These are phyloP conservation scores for Coemansia brasiliensis DNA, from an alignment of 192 early-diverging fungal genomes.

Conservation along the genomic window DNA sequence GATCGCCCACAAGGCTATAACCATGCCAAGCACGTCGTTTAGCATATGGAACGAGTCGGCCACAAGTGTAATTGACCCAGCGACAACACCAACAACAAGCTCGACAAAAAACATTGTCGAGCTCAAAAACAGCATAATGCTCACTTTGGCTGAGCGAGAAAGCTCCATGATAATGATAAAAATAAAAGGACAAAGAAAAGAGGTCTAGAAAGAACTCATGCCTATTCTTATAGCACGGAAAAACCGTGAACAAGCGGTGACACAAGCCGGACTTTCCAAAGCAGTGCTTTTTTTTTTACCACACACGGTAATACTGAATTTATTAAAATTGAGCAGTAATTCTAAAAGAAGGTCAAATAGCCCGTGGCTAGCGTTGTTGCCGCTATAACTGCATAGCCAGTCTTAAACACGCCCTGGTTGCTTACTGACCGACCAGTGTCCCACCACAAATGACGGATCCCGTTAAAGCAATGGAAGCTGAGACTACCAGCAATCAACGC, in stretches of 20 bases:
- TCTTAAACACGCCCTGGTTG: slow-evolving; percentile 77
- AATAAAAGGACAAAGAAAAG: not conserved
- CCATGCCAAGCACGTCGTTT: slow-evolving; percentile 73
- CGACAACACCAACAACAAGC: slow-evolving; percentile 74
- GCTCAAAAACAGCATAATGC: slow-evolving; percentile 63
- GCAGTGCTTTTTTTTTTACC: not conserved
- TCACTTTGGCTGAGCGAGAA: slow-evolving; percentile 59
- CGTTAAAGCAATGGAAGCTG: slow-evolving; percentile 83
- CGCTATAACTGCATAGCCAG: slow-evolving; percentile 76
- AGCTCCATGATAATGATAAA: slow-evolving; percentile 26
- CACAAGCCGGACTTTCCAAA: not conserved
- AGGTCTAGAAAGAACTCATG: not conserved
- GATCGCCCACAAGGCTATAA: slow-evolving; percentile 83
- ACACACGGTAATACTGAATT: not conserved
- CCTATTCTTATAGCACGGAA: not conserved
- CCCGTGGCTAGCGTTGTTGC: slow-evolving; percentile 61
- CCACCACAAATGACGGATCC: slow-evolving; percentile 92
- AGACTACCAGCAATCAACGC: slow-evolving; percentile 67
- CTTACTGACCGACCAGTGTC: slow-evolving; percentile 71
- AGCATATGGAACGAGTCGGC: slow-evolving; percentile 95
- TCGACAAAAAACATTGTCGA: slow-evolving; percentile 76
- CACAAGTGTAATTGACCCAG: slow-evolving; percentile 77
- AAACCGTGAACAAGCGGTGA: not conserved
- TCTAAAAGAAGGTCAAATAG: slow-evolving; percentile 59
- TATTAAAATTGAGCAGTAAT: not conserved